Evolutionary conservation across 139 green algal genomes (phyloP), one percentile per base, ranked within the genome.

Genomic region (Chlorella sp.): DNA sequence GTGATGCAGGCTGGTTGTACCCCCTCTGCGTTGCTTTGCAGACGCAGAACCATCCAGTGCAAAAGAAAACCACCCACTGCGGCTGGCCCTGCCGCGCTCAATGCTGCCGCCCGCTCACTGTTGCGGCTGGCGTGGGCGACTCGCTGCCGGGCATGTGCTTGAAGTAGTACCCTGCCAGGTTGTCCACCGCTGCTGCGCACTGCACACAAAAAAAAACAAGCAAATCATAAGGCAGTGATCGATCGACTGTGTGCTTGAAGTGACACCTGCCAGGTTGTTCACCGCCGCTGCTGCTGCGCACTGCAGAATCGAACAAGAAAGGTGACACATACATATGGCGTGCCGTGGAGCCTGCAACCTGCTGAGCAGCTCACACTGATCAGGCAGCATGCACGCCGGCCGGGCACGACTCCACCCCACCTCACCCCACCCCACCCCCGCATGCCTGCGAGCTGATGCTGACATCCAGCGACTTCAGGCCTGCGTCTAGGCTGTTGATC

Each of bases 241-340:
- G 48, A 57, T 57, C 9, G 48, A 57, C 48, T 5, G 48, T 83
- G 88, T 92, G 88, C 87, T 94, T 96, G 92, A 97, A 96, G 92
- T 96, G 97, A 86, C 95, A 99, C 93, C 96, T 0, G 96, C 97
- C 28, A 99, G 93, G 92, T 98, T 97, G 94, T 99, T 97, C 2
- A 99, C 91, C 0, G 97, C 98, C 14, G 95, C 93, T 15, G 98
- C 98, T 18, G 95, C 93, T 15, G 98, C 98, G 81, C 97, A 99
- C 81, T 96, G 92, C 40, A 85, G 26, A 30, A 7, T 18, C 2
- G 15, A n/a, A 22, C n/a, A 0, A 80, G 48, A 57, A 57, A 57
- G 48, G 48, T n/a, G n/a, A n/a, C n/a, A 57, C 48, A 57, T 9
- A 57, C 9, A 57, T 57, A 5, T 57, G 48, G 48, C 48, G 48